Evolutionary conservation across 805 yeast species (phyloP).

Genomic region (Monosporozyma solicola): DNA sequence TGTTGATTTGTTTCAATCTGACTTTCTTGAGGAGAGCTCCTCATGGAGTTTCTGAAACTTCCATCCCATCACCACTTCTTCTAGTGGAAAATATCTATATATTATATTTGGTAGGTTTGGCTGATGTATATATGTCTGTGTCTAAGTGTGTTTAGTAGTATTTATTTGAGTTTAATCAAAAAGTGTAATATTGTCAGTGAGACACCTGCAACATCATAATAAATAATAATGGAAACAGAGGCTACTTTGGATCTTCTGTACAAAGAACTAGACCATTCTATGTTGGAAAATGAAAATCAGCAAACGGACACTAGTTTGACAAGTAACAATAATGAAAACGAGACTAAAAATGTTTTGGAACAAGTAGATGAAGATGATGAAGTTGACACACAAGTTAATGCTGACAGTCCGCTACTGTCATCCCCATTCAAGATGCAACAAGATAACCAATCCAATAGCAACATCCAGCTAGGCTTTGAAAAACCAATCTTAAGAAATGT

Average conservation of each 20-base stretch:
- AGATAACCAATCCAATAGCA: background rate
- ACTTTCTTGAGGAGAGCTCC: background rate
- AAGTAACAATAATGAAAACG: background rate
- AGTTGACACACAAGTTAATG: background rate
- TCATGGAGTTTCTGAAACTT: too few relatives aligned
- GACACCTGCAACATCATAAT: background rate
- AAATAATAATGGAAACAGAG: slow-evolving; percentile 3
- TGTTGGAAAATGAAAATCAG: background rate
- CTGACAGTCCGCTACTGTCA: background rate
- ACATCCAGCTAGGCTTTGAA: background rate
- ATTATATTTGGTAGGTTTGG: too few relatives aligned
- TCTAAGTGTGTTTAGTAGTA: too few relatives aligned
- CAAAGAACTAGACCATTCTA: slow-evolving; percentile 6
- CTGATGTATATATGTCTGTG: too few relatives aligned
- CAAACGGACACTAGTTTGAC: background rate
- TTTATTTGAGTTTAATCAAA: too few relatives aligned
- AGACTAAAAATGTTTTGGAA: background rate
- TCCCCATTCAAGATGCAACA: slow-evolving; percentile 3
- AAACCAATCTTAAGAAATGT: background rate
- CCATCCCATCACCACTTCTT: background rate
- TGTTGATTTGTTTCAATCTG: background rate
- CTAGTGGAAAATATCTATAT: background rate
- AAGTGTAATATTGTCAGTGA: too few relatives aligned
- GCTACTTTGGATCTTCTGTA: slow-evolving; percentile 22
- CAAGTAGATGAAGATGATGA: background rate